Conservation (phyloP, 495 filamentous ascomycete species). For the Astrothelium macrocarpum region DNA sequence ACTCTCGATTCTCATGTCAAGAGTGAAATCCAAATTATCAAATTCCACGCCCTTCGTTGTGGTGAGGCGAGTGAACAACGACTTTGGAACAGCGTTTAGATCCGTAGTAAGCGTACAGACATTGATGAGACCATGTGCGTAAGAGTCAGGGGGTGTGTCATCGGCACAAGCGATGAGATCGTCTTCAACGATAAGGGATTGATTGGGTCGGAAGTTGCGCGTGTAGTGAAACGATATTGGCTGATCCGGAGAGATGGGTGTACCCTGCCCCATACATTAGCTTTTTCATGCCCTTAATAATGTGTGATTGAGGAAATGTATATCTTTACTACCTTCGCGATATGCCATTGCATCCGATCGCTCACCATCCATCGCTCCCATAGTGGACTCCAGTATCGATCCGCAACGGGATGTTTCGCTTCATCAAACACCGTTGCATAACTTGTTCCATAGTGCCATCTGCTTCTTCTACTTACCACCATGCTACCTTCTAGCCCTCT, state of each 20-base stretch:
- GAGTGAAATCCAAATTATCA: slow-evolving; percentile 63
- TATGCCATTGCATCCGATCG: slow-evolving; percentile 75
- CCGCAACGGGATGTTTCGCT: slow-evolving; percentile 52
- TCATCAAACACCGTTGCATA: slow-evolving; percentile 69
- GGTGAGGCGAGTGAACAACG: slow-evolving; percentile 54
- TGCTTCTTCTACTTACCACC: slow-evolving; percentile 54
- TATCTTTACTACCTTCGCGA: slow-evolving; percentile 47
- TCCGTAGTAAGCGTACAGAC: slow-evolving; percentile 73
- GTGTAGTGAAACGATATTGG: slow-evolving; percentile 71
- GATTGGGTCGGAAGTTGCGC: slow-evolving; percentile 61
- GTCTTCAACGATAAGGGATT: slow-evolving; percentile 58
- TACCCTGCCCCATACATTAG: slow-evolving; percentile 39
- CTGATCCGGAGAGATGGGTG: slow-evolving; percentile 54
- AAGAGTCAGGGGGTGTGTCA: slow-evolving; percentile 47
- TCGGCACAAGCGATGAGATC: slow-evolving; percentile 62
- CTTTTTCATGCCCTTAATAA: not conserved
- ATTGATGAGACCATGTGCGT: slow-evolving; percentile 40
- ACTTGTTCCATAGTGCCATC: slow-evolving; percentile 69
- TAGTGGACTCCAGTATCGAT: slow-evolving; percentile 64
- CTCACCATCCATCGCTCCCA: slow-evolving; percentile 76
- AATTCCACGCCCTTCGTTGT: slow-evolving; percentile 67
- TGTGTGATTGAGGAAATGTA: slow-evolving; percentile 6
- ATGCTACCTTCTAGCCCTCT: slow-evolving; percentile 62
- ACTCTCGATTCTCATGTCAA: slow-evolving; percentile 66
- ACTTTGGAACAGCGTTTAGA: slow-evolving; percentile 56